Conservation (phyloP, 2,329 filamentous ascomycete species). For the Emericellopsis cladophorae region DNA sequence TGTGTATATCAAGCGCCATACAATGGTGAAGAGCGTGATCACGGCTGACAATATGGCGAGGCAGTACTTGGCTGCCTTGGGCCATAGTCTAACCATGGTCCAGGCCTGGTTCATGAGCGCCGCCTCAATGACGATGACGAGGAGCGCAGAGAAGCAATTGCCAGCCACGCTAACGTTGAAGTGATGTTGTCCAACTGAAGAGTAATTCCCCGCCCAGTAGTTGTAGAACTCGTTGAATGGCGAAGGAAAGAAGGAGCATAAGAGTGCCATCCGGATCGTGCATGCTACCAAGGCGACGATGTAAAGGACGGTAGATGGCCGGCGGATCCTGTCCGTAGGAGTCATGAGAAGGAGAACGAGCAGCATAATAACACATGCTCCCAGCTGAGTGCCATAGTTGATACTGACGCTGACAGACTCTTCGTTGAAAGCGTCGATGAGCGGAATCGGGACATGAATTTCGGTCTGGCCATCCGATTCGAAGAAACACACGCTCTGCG, state of each 20-base stretch:
- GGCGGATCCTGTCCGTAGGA: constrained; percentile 48
- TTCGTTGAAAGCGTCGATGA: constrained; percentile 18
- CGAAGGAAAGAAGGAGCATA: constrained; percentile 47
- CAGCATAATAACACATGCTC: constrained; percentile 53
- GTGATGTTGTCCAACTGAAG: constrained; percentile 26
- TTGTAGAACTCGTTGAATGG: constrained; percentile 50
- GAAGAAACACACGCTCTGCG: constrained; percentile 22
- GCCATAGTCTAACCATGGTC: constrained; percentile 38
- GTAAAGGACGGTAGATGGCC: constrained; percentile 55
- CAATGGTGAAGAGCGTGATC: constrained; percentile 18
- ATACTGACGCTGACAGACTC: constrained; percentile 29
- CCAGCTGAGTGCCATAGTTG: constrained; percentile 60
- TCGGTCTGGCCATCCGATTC: constrained; percentile 15
- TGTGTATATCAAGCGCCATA: constrained; percentile 18
- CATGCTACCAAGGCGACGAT: constrained; percentile 45
- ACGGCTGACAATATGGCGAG: constrained; percentile 18
- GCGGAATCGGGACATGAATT: constrained; percentile 16
- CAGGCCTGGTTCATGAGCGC: constrained; percentile 40
- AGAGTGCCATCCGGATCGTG: constrained; percentile 43
- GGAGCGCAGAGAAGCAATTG: constrained; percentile 27
- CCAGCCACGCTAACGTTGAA: constrained; percentile 22
- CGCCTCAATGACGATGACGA: constrained; percentile 30
- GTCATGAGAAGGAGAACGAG: constrained; percentile 56
- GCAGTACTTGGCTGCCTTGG: constrained; percentile 15
- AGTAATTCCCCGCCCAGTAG: constrained; percentile 41